A percentile compares a stretch with the other conserved stretches of the same genome.
Evolutionary conservation across 805 yeast genomes (phyloP).

Genomic region (Yarrowia sp.): DNA sequence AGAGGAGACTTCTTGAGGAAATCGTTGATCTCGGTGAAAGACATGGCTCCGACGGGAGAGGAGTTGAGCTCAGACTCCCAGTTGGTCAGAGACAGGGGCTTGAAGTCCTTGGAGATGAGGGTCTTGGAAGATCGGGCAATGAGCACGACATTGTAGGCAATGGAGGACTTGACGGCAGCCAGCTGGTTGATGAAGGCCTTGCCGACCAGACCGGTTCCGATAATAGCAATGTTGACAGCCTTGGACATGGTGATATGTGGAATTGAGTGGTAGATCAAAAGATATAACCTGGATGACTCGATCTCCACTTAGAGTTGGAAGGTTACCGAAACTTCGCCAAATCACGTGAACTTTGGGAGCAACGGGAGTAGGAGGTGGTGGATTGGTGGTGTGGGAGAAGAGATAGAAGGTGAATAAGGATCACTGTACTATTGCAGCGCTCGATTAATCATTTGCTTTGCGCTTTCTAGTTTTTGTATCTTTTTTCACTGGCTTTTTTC

Average conservation of each 20-base stretch:
- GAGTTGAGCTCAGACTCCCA: slow-evolving; percentile 62
- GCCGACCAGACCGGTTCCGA: slow-evolving; percentile 91
- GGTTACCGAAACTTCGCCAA: slow-evolving; percentile 45
- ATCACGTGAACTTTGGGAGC: slow-evolving; percentile 47
- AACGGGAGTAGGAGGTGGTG: background rate
- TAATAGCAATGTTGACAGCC: slow-evolving; percentile 39
- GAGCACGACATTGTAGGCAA: slow-evolving; percentile 77
- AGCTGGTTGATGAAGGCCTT: slow-evolving; percentile 87
- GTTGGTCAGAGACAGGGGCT: slow-evolving; percentile 67
- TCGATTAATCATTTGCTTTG: too few relatives aligned
- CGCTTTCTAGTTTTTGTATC: too few relatives aligned
- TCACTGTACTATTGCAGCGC: too few relatives aligned
- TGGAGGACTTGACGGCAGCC: slow-evolving; percentile 57
- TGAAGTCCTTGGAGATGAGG: slow-evolving; percentile 69
- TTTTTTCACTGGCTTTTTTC: too few relatives aligned
- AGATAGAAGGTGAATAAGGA: background rate
- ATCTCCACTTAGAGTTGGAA: slow-evolving; percentile 7
- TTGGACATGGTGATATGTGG: slow-evolving; percentile 29
- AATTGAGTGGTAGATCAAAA: slow-evolving; percentile 15
- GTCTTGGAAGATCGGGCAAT: slow-evolving; percentile 80
- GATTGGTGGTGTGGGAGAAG: background rate
- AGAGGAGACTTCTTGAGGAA: slow-evolving; percentile 68
- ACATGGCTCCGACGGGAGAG: slow-evolving; percentile 58
- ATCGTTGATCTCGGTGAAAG: slow-evolving; percentile 64
- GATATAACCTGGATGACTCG: background rate